These are phyloP conservation scores for Suillus bovinus DNA, from an alignment of 768 basidiomycete species.

Conservation along the genomic window DNA sequence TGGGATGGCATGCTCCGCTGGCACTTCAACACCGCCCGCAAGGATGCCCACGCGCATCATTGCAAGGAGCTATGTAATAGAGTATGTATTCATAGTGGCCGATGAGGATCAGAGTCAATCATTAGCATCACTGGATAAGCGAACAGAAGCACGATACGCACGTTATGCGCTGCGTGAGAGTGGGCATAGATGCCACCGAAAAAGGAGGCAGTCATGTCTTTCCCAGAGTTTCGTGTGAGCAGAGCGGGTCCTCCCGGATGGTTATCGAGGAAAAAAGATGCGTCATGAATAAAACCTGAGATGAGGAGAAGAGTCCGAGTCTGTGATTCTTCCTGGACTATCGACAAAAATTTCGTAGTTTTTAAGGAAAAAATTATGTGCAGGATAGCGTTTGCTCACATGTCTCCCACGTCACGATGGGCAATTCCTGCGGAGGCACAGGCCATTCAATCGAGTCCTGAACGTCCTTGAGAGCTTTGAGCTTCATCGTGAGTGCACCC, in stretches of 20 bases:
- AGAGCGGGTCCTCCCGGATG: slow-evolving; percentile 78
- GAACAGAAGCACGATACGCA: slow-evolving; percentile 33
- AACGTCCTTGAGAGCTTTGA: slow-evolving; percentile 66
- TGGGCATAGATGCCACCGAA: slow-evolving; percentile 84
- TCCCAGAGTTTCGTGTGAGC: slow-evolving; percentile 64
- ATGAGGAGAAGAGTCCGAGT: slow-evolving; percentile 68
- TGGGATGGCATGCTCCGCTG: slow-evolving; percentile 44
- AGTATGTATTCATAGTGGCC: neutral
- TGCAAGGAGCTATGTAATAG: slow-evolving; percentile 50
- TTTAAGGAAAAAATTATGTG: slow-evolving; percentile 2
- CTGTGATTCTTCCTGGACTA: slow-evolving; percentile 70
- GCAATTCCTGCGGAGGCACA: slow-evolving; percentile 53
- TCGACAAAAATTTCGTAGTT: neutral
- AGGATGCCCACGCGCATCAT: slow-evolving; percentile 79
- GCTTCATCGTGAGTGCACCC: slow-evolving; percentile 79
- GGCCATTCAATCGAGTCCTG: slow-evolving; percentile 72
- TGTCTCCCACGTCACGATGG: slow-evolving; percentile 79
- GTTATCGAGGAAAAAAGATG: slow-evolving; percentile 65
- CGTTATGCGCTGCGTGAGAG: slow-evolving; percentile 81
- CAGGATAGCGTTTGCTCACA: slow-evolving; percentile 46
- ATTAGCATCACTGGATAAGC: neutral
- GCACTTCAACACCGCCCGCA: slow-evolving; percentile 60
- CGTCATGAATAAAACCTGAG: slow-evolving; percentile 87
- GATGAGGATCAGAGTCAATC: neutral
- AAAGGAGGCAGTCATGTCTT: slow-evolving; percentile 83